Conservation (phyloP, 2,329 filamentous ascomycete genomes). For the Aspergillus brunneoviolaceus region DNA sequence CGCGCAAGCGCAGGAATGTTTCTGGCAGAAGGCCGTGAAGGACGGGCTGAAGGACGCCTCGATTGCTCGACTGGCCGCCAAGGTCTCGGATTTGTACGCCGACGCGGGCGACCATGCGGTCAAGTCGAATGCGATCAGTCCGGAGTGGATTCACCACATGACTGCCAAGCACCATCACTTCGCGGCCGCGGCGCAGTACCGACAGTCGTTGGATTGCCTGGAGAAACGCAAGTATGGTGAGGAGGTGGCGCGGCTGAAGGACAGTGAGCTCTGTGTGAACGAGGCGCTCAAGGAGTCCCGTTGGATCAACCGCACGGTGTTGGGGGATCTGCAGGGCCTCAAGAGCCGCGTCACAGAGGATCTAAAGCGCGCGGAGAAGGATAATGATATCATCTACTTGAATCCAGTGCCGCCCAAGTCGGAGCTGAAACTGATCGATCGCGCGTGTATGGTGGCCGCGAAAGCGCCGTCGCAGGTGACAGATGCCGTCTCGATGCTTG, state of each 20-base stretch:
- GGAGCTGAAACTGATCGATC: slow-evolving; percentile 79
- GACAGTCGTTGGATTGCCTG: slow-evolving; percentile 84
- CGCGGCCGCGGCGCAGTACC: slow-evolving; percentile 88
- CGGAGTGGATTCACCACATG: slow-evolving; percentile 97
- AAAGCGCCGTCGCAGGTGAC: slow-evolving; percentile 79
- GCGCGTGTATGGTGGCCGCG: slow-evolving; percentile 82
- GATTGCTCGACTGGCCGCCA: slow-evolving; percentile 85
- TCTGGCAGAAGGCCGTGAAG: slow-evolving; percentile 96
- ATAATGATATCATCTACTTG: slow-evolving; percentile 94
- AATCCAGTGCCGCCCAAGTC: slow-evolving; percentile 81
- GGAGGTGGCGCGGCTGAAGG: slow-evolving; percentile 81
- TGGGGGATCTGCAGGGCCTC: slow-evolving; percentile 77
- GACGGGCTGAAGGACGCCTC: slow-evolving; percentile 89
- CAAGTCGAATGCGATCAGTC: slow-evolving; percentile 84
- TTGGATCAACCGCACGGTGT: slow-evolving; percentile 77
- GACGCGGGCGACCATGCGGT: slow-evolving; percentile 80
- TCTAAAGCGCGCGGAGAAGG: slow-evolving; percentile 86
- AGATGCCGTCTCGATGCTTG: slow-evolving; percentile 75
- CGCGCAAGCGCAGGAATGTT: slow-evolving; percentile 94
- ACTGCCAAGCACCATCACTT: slow-evolving; percentile 97
- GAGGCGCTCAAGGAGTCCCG: slow-evolving; percentile 82
- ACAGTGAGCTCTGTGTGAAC: slow-evolving; percentile 77
- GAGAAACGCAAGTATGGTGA: slow-evolving; percentile 95
- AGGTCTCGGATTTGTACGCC: slow-evolving; percentile 88
- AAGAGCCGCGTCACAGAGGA: slow-evolving; percentile 83